A percentile compares a stretch with the other conserved stretches of the same genome.
Conservation (phyloP, 805 yeast species). For the Cyberlindnera samutprakarnensis region DNA sequence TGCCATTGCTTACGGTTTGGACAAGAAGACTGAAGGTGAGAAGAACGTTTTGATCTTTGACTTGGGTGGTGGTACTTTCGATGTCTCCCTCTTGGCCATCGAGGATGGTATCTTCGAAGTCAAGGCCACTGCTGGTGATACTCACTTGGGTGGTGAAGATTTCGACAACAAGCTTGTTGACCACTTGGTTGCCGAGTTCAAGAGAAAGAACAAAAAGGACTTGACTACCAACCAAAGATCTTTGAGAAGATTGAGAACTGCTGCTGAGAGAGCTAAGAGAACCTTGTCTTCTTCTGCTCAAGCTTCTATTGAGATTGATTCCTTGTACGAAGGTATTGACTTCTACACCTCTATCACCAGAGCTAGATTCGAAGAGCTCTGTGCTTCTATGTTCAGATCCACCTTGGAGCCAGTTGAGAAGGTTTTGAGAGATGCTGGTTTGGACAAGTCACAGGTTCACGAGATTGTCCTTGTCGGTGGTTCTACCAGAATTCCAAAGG, state of each 20-base stretch:
- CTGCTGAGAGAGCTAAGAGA: conserved; percentile 51
- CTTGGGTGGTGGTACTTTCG: conserved; percentile 97
- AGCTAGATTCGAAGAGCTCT: conserved; percentile 95
- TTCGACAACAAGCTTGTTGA: conserved; percentile 68
- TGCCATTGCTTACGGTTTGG: conserved; percentile 69
- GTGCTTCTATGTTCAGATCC: conserved; percentile 90
- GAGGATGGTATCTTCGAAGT: conserved; percentile 97
- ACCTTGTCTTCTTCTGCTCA: conserved; percentile 94
- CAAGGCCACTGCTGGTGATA: conserved; percentile 63
- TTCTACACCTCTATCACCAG: conserved; percentile 94
- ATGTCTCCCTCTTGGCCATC: conserved; percentile 85
- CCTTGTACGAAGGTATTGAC: conserved; percentile 90
- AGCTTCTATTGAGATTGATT: conserved; percentile 92
- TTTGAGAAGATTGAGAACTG: conserved; percentile 91
- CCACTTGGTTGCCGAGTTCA: conserved; percentile 90
- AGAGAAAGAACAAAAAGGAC: conserved; percentile 96
- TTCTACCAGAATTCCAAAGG: conserved; percentile 96
- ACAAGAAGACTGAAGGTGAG: conserved; percentile 67
- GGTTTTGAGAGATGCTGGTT: conserved; percentile 84
- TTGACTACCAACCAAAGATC: conserved; percentile 90
- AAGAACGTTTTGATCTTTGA: conserved; percentile 88
- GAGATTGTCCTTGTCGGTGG: conserved; percentile 97
- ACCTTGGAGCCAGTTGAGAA: conserved; percentile 93
- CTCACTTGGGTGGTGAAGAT: conserved; percentile 19
- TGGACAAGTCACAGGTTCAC: conserved; percentile 83